These are phyloP conservation scores for Aspergillus vadensis DNA, from an alignment of 2,329 filamentous ascomycete genomes.

Conservation along the genomic window DNA sequence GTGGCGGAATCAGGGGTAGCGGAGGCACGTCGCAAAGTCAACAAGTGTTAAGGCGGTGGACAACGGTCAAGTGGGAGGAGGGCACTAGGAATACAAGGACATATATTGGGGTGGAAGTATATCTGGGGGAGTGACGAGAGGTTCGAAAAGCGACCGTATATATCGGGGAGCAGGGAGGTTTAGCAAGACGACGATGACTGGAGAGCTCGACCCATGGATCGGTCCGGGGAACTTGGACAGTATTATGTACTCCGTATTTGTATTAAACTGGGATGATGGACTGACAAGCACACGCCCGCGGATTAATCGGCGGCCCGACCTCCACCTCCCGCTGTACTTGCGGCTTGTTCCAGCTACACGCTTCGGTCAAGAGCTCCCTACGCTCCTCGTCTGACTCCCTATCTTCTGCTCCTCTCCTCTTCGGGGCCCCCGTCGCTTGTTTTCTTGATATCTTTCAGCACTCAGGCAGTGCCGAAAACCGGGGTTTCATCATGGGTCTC, in stretches of 20 bases:
- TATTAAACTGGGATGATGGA: constrained; percentile 9
- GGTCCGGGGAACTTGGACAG: constrained; percentile 27
- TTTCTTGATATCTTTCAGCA: constrained; percentile 23
- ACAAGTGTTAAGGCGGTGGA: constrained; percentile 12
- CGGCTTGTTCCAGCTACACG: constrained; percentile 15
- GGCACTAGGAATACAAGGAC: constrained; percentile 10
- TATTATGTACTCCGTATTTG: not conserved
- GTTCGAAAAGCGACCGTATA: constrained; percentile 9
- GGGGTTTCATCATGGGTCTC: constrained; percentile 64
- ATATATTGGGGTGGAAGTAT: not conserved
- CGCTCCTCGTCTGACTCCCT: constrained; percentile 14
- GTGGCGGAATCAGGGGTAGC: constrained; percentile 36
- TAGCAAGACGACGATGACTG: constrained; percentile 11
- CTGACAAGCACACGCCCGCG: constrained; percentile 18
- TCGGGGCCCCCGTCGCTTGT: constrained; percentile 23
- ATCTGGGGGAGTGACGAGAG: constrained; percentile 1
- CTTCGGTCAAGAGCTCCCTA: constrained; percentile 19
- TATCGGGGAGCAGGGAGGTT: constrained; percentile 1
- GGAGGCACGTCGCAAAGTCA: constrained; percentile 10
- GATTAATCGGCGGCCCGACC: constrained; percentile 36
- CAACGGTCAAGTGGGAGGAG: constrained; percentile 9
- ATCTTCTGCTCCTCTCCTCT: constrained; percentile 11
- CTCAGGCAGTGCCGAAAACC: constrained; percentile 19
- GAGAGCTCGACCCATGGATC: constrained; percentile 27
- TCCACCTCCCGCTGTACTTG: constrained; percentile 15